Evolutionary conservation across 2,329 filamentous ascomycete genomes (phyloP).

Genomic region (Fusarium sp.): DNA sequence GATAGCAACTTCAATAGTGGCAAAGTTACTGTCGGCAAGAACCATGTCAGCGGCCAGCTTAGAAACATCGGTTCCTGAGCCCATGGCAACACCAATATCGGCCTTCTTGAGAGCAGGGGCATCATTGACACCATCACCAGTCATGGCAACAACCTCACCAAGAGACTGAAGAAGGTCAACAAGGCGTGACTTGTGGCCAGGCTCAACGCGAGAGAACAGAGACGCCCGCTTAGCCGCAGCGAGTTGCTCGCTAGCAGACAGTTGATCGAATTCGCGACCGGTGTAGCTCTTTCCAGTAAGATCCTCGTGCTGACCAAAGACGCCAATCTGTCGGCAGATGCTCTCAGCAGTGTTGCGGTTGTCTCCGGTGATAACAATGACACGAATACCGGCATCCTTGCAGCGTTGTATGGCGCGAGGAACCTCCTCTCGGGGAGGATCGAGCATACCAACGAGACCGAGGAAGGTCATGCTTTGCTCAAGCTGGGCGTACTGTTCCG

Average conservation of each 20-base stretch:
- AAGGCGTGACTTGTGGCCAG: conserved; percentile 96
- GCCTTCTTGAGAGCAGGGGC: conserved; percentile 98
- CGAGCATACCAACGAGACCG: conserved; percentile 95
- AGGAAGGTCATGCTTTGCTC: conserved; percentile 96
- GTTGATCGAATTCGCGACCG: conserved; percentile 91
- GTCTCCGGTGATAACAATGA: conserved; percentile 98
- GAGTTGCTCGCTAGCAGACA: conserved; percentile 84
- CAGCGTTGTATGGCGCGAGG: conserved; percentile 89
- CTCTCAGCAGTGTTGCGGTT: conserved; percentile 98
- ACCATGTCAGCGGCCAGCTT: conserved; percentile 99
- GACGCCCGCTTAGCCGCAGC: conserved; percentile 88
- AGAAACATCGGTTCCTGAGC: conserved; percentile 95
- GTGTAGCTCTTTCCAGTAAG: conserved; percentile 94
- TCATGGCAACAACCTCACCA: conserved; percentile 98
- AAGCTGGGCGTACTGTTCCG: conserved; percentile 85
- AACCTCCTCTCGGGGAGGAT: conserved; percentile 95
- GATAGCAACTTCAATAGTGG: conserved; percentile 95
- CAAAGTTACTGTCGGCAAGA: conserved; percentile 98
- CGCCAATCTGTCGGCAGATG: conserved; percentile 96
- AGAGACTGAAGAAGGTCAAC: conserved; percentile 95
- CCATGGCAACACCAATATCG: conserved; percentile 99
- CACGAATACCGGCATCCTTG: conserved; percentile 92
- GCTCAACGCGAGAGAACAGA: conserved; percentile 96
- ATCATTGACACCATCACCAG: conserved; percentile 98
- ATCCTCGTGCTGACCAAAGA: conserved; percentile 87